Evolutionary conservation across 31 red algal genomes (phyloP).

Genomic region (Asparagopsis taxiformis): DNA sequence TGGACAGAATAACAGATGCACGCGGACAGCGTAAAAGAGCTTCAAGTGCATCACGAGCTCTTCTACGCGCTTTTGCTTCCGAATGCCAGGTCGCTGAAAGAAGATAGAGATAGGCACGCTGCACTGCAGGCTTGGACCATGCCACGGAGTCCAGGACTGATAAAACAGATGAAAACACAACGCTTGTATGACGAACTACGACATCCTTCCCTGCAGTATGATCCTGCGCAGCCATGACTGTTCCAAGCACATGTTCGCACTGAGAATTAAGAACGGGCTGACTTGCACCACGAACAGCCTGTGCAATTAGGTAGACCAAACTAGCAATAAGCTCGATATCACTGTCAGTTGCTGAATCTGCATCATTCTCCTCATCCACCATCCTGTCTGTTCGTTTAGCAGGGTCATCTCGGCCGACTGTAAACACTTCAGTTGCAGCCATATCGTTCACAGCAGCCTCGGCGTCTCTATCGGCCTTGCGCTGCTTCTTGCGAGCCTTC

Average conservation of each 20-base stretch:
- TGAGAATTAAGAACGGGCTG: slow-evolving; percentile 55
- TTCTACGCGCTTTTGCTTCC: slow-evolving; percentile 42
- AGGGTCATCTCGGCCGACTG: neutral
- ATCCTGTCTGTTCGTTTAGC: neutral
- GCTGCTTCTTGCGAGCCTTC: slow-evolving; percentile 43
- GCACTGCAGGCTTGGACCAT: slow-evolving; percentile 60
- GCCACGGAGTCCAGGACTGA: slow-evolving; percentile 39
- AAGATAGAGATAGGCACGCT: slow-evolving; percentile 55
- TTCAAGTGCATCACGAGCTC: slow-evolving; percentile 50
- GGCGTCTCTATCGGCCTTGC: slow-evolving; percentile 10
- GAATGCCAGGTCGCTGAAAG: slow-evolving; percentile 37
- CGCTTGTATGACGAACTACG: slow-evolving; percentile 43
- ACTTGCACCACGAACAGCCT: slow-evolving; percentile 53
- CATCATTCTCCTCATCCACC: slow-evolving; percentile 1
- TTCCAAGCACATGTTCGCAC: slow-evolving; percentile 37
- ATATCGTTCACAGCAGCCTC: slow-evolving; percentile 43
- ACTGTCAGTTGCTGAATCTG: slow-evolving; percentile 2
- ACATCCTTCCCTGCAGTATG: slow-evolving; percentile 25
- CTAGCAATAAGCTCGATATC: slow-evolving; percentile 42
- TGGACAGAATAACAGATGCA: slow-evolving; percentile 12
- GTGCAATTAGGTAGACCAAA: slow-evolving; percentile 42
- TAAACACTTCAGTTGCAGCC: slow-evolving; percentile 20
- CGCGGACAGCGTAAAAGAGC: slow-evolving; percentile 45
- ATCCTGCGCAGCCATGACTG: slow-evolving; percentile 33
- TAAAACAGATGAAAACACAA: slow-evolving; percentile 51